phyloP scores from a whole-genome alignment of 2,329 filamentous ascomycete genomes.

The Phialemoniopsis sp. region DNA sequence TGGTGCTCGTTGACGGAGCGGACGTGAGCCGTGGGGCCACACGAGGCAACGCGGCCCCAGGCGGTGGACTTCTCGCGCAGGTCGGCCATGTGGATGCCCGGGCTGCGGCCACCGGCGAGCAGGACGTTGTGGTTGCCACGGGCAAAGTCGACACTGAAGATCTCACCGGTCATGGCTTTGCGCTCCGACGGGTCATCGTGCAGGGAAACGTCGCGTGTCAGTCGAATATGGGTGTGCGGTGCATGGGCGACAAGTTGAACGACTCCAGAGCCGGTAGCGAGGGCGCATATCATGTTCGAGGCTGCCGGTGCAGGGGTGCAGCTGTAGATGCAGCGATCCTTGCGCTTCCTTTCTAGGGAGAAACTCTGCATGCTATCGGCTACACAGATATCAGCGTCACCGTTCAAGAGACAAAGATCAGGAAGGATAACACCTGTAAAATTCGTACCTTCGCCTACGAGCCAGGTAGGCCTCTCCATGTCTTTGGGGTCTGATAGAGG shows the following conservation, averaged over 20 bases:
- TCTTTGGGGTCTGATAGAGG: constrained; percentile 19
- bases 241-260: constrained; percentile 23
- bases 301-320: constrained; percentile 34
- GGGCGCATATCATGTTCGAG: constrained; percentile 35
- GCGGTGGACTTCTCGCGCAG: constrained; percentile 22
- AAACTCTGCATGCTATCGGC: no score
- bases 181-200: no score
- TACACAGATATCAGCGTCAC: no score
- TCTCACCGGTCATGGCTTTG: constrained; percentile 23
- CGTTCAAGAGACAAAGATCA: neutral
- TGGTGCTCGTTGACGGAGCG: constrained; percentile 42
- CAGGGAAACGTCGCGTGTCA: no score
- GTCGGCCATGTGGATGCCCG: constrained; percentile 40
- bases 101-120: constrained; percentile 46
- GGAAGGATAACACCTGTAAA: no score
- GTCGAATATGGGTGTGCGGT: neutral
- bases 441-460: constrained; percentile 28
- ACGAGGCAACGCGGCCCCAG: constrained; percentile 21
- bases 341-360: no score
- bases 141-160: constrained; percentile 47
- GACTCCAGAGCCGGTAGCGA: constrained; percentile 46
- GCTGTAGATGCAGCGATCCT: constrained; percentile 22
- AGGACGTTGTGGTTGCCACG: constrained; percentile 36
- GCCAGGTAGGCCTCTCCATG: constrained; percentile 26
- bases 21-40: constrained; percentile 36